Base-by-base conservation (phyloP, 2,329 filamentous ascomycete species). In the Bipolaris cookei region DNA sequence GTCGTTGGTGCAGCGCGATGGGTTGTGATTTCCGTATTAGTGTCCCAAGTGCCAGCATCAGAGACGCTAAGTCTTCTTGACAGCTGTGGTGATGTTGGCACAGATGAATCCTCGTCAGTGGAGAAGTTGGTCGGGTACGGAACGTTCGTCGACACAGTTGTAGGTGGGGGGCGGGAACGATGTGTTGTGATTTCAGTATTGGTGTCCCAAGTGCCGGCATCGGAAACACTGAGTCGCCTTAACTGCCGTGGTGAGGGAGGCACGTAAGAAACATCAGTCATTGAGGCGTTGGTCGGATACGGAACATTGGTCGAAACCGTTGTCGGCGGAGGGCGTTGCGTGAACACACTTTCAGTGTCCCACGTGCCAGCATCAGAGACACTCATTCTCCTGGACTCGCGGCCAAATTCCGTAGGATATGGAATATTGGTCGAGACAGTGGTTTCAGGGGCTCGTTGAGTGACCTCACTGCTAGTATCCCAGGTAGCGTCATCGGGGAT, bases 381-480 rank as follows among this genome's bases (percentile, higher is more conserved):
- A 20, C 51, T 53, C 35, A 44, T 44, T 45, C 50, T 52, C 34
- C 50, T 37, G 20, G 41, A 34, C 20, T 52, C 38, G 21, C 16
- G 50, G 21, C 32, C 11, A 20, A 45, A 32, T 28, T 14, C 34
- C n/a, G 42, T 16, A 20, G 43, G 21, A 14, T 53, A 53, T 16
- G 51, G 42, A 32, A 41, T 18, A 8, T 53, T 53, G 42, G 49
- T 52, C 21, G 51, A 53, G n/a, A 53, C 16, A 6, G 51, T 53
- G 6, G 51, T 53, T 13, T 44, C 34, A 13, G 51, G 39, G 2
- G 16, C 51, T 41, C 49, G 39, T 34, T 50, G 50, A 30, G 51
- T 58, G n/a, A 58, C 34, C 25, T 54, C 51, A 42, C 55, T 58
- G 41, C 45, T 54, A 10, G 55, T 58, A 34, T 58, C 55, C 55